Base-by-base conservation (phyloP, 192 early-diverging fungal species). In the Thoreauomyces humboldtii region DNA sequence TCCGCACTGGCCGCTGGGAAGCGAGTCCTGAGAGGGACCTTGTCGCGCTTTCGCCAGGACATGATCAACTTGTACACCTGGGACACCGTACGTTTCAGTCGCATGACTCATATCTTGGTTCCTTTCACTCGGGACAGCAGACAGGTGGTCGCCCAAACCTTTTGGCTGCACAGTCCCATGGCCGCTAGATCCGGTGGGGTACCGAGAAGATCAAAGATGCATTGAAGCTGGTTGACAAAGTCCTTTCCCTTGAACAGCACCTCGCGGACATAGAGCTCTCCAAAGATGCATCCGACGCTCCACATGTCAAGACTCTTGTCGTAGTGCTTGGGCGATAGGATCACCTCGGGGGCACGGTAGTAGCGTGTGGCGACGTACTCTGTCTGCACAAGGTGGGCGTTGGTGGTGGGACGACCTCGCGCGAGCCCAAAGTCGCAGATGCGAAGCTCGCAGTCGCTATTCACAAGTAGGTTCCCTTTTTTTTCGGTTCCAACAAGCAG, bases 251-350 rank as follows among this genome's bases (percentile, higher is more conserved):
- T 84, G 59, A 86, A 86, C 15, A 86, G 32, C 33, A 83, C 66
- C 55, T 78, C 76, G 21, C 82, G 73, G 22, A 67, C 62, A 73
- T 97, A 79, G 21, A 99, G 86, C 63, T 99, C 97, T 19, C 93
- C 97, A 88, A 98, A 97, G 50, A 99, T 95, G 64, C 97, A 98
- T n/a, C 95, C 97, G 22, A 94, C 92, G 0, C 95, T 87, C 97
- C 97, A 99, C 17, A 99, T 92, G 59, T 99, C 97, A 17, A 99
- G 78, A 21, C 78, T 73, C 77, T 81, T 83, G 46, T 70, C 72
- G 61, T 83, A 83, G 52, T 76, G 74, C 50, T 73, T 75, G 46
- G 80, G 80, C 28, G 76, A 79, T 5, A 83, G 65, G 38, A 83
- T 76, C 27, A 83, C 80, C 57, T 83, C 81, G 1, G 81, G 81